phyloP scores from a whole-genome alignment of 306 rosid genomes.

The Neltuma alba region DNA sequence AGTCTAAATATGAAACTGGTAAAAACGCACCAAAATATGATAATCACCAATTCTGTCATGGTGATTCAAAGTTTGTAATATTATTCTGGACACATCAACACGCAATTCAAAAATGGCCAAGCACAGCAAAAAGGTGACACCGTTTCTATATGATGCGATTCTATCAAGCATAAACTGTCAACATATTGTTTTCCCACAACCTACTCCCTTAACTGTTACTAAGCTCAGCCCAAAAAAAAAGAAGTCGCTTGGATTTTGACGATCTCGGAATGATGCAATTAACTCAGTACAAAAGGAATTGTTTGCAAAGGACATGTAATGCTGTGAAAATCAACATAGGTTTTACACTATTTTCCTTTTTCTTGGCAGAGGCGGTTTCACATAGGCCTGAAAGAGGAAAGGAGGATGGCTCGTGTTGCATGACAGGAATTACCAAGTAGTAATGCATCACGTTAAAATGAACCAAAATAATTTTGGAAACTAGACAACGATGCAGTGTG shows the following conservation, averaged over 20 bases:
- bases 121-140: constrained; percentile 27
- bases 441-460: constrained; percentile 12
- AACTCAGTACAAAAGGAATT: constrained; percentile 1
- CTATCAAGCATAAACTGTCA: constrained; percentile 3
- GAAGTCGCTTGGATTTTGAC: neutral
- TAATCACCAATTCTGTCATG: constrained; percentile 5
- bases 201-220: neutral
- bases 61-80: constrained; percentile 6
- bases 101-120: constrained; percentile 18
- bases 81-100: constrained; percentile 14
- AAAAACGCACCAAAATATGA: constrained; percentile 27
- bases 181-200: neutral
- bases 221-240: neutral
- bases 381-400: neutral
- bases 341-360: neutral
- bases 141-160: neutral
- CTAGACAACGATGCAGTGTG: neutral
- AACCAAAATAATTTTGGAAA: neutral
- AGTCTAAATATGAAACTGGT: constrained; percentile 28
- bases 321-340: neutral
- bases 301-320: neutral
- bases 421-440: constrained; percentile 17
- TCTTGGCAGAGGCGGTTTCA: neutral
- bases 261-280: constrained; percentile 1
- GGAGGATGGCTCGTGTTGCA: neutral